These are phyloP conservation scores for Podosphaera aphanis DNA, from an alignment of 2,329 filamentous ascomycete species.

Conservation along the genomic window DNA sequence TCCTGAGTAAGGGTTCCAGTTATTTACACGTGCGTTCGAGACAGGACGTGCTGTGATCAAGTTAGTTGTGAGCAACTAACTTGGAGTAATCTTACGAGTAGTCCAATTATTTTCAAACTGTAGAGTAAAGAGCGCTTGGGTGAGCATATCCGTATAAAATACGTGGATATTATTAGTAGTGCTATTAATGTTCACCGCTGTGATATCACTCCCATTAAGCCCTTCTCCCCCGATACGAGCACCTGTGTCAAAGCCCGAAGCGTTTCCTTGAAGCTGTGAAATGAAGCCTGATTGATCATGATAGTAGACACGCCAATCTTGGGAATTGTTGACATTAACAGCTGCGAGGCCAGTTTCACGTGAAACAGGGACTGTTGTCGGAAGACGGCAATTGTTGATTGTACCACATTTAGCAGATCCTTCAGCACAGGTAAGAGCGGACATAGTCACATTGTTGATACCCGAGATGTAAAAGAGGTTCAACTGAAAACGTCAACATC, in stretches of 20 bases:
- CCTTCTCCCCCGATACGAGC: slow-evolving; percentile 5
- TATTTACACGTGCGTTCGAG: slow-evolving; percentile 2
- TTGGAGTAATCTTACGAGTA: slow-evolving; percentile 3
- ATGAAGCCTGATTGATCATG: slow-evolving; percentile 6
- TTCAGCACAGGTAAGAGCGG: slow-evolving; percentile 6
- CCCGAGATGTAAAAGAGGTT: slow-evolving; percentile 10
- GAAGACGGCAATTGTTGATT: slow-evolving; percentile 5
- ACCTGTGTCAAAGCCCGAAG: slow-evolving; percentile 7
- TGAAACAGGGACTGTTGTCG: slow-evolving; percentile 4
- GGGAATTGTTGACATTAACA: slow-evolving; percentile 8
- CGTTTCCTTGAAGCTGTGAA: slow-evolving; percentile 7
- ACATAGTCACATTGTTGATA: slow-evolving; percentile 7
- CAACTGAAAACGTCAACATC: slow-evolving; percentile 3
- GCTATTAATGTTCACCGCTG: slow-evolving; percentile 8
- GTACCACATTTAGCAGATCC: slow-evolving; percentile 6
- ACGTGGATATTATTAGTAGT: slow-evolving; percentile 9
- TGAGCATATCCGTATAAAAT: slow-evolving; percentile 7
- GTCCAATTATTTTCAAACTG: slow-evolving; percentile 8
- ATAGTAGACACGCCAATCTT: slow-evolving; percentile 10
- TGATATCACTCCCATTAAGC: slow-evolving; percentile 6
- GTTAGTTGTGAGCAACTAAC: neutral
- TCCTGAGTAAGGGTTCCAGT: slow-evolving; percentile 8
- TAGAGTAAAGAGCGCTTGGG: slow-evolving; percentile 5
- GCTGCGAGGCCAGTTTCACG: slow-evolving; percentile 7
- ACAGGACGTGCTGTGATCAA: slow-evolving; percentile 2